Conservation (phyloP, 2,329 filamentous ascomycete genomes). For the Aotearoamyces nothofagi region DNA sequence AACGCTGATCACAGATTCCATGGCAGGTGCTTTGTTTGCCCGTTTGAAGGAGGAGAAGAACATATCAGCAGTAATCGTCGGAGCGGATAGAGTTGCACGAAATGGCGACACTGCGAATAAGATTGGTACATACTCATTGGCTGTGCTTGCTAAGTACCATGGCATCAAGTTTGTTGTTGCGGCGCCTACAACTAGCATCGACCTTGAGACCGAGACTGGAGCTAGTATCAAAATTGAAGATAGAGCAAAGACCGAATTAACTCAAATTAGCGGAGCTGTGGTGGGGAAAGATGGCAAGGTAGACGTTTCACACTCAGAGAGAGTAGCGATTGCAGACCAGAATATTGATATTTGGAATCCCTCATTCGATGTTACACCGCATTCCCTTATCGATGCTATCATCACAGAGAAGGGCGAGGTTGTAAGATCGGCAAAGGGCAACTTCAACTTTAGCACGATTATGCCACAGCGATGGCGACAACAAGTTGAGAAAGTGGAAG, state of each 20-base stretch:
- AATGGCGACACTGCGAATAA: constrained; percentile 99
- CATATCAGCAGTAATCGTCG: constrained; percentile 80
- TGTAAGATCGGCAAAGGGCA: constrained; percentile 56
- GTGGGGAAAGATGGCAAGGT: constrained; percentile 47
- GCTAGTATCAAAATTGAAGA: constrained; percentile 82
- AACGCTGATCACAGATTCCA: constrained; percentile 88
- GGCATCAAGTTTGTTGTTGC: constrained; percentile 91
- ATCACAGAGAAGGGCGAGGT: constrained; percentile 86
- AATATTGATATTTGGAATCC: constrained; percentile 90
- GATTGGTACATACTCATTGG: constrained; percentile 86
- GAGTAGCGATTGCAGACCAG: constrained; percentile 63
- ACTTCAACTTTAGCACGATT: constrained; percentile 47
- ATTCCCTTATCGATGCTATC: constrained; percentile 78
- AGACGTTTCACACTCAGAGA: constrained; percentile 45
- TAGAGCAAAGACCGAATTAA: constrained; percentile 67
- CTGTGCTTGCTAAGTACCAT: constrained; percentile 79
- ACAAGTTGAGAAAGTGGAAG: constrained; percentile 8
- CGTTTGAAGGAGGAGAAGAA: constrained; percentile 45
- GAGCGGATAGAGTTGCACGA: constrained; percentile 84
- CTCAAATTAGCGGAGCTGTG: constrained; percentile 65
- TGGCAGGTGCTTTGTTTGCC: constrained; percentile 75
- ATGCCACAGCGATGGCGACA: constrained; percentile 37
- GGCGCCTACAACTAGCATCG: constrained; percentile 87
- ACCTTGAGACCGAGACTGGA: constrained; percentile 65
- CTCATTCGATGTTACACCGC: constrained; percentile 88